phyloP scores from a whole-genome alignment of 345 rosid genomes.

The Citrus reticulata region DNA sequence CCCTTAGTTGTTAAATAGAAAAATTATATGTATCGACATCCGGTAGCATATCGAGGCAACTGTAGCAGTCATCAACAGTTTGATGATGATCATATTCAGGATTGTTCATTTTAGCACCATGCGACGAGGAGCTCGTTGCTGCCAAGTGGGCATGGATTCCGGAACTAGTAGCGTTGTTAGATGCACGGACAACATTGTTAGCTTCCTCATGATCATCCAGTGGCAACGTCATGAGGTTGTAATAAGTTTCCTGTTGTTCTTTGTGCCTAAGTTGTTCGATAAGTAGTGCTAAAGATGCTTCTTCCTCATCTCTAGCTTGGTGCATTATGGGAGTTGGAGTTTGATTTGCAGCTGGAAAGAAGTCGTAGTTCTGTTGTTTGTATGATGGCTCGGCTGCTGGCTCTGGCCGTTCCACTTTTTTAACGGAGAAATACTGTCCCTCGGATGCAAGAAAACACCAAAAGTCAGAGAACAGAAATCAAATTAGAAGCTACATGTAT shows the following conservation, averaged over 20 bases:
- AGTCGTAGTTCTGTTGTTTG: not conserved
- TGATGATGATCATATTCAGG: constrained; percentile 10
- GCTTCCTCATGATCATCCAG: constrained; percentile 2
- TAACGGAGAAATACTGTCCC: constrained; percentile 54
- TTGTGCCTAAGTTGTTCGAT: constrained; percentile 42
- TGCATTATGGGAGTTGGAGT: not conserved
- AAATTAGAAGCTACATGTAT: not conserved
- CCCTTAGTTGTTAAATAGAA: constrained; percentile 9
- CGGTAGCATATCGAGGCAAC: constrained; percentile 28
- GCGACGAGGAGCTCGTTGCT: not conserved
- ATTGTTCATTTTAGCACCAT: not conserved
- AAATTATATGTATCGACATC: constrained; percentile 25
- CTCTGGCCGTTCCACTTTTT: constrained; percentile 21
- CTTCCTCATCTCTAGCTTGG: constrained; percentile 50
- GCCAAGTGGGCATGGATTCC: not conserved
- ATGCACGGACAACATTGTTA: not conserved
- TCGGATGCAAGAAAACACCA: not conserved
- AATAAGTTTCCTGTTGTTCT: constrained; percentile 25
- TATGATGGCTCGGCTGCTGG: constrained; percentile 9
- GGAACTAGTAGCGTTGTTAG: not conserved
- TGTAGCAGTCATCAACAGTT: constrained; percentile 30
- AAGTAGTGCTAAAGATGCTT: constrained; percentile 41
- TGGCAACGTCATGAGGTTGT: constrained; percentile 11
- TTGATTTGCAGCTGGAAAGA: not conserved
- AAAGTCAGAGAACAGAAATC: not conserved